phyloP scores from a whole-genome alignment of 371 early-diverging fungal species.

The Lichtheimia ornata region DNA sequence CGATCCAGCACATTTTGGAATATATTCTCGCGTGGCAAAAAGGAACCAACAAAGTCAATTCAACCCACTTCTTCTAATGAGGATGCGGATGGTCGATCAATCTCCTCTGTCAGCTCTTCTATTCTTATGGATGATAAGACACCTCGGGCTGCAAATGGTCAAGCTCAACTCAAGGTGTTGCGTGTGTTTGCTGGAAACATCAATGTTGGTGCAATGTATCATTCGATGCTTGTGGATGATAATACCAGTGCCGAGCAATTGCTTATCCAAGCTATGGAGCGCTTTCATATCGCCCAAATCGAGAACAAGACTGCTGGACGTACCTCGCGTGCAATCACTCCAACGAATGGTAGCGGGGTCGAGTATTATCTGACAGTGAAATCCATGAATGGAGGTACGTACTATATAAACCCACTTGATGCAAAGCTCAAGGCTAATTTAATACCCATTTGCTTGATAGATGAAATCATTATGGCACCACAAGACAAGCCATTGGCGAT shows the following conservation, averaged over 20 bases:
- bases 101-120: slow-evolving; percentile 12
- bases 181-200: slow-evolving; percentile 65
- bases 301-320: slow-evolving; percentile 30
- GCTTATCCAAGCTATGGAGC: slow-evolving; percentile 54
- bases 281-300: slow-evolving; percentile 54
- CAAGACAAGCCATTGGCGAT: slow-evolving; percentile 63
- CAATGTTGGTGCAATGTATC: slow-evolving; percentile 60
- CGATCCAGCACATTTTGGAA: slow-evolving; percentile 25
- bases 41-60: slow-evolving; percentile 10
- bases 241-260: slow-evolving; percentile 61
- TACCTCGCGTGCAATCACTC: slow-evolving; percentile 11
- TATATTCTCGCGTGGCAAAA: slow-evolving; percentile 38
- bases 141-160: background rate
- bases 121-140: slow-evolving; percentile 6
- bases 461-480: slow-evolving; percentile 57
- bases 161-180: slow-evolving; percentile 29
- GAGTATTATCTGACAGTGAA: slow-evolving; percentile 66
- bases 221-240: slow-evolving; percentile 56
- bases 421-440: background rate
- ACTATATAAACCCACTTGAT: background rate
- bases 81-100: slow-evolving; percentile 14
- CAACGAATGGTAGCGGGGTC: slow-evolving; percentile 27
- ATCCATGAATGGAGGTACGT: slow-evolving; percentile 61
- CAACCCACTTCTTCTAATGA: background rate
- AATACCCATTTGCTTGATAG: slow-evolving; percentile 19